phyloP scores from a whole-genome alignment of 108 stramenopile genomes.

The Cyclotella atomus region DNA sequence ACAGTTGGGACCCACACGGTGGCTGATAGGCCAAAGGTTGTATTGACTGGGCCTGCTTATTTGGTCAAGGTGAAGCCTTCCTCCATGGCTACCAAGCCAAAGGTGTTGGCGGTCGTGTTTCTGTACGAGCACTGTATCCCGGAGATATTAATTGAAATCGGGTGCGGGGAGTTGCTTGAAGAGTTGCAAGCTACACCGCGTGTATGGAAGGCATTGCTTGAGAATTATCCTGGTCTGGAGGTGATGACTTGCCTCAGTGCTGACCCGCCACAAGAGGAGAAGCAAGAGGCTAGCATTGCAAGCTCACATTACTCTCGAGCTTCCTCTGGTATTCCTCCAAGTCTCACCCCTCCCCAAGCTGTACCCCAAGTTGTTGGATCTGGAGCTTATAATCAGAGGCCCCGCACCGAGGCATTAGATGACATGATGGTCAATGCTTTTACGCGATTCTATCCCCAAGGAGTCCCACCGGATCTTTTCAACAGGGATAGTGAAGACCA shows the following conservation, averaged over 20 bases:
- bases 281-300: background rate
- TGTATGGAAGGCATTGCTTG: background rate
- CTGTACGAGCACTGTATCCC: background rate
- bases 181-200: background rate
- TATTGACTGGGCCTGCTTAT: background rate
- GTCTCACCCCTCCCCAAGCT: too few relatives aligned
- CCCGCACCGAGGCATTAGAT: too few relatives aligned
- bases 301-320: too few relatives aligned
- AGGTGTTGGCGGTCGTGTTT: background rate
- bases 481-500: too few relatives aligned
- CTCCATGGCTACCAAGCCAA: background rate
- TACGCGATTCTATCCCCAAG: too few relatives aligned
- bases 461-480: too few relatives aligned
- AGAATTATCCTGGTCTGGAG: background rate
- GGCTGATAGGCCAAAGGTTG: background rate
- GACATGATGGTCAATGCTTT: too few relatives aligned
- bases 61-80: background rate
- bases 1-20: background rate
- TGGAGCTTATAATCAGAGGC: too few relatives aligned
- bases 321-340: too few relatives aligned
- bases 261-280: background rate
- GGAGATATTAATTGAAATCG: background rate
- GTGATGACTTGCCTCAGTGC: background rate
- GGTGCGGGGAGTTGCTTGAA: background rate
- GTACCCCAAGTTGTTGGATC: too few relatives aligned